Evolutionary conservation across 2,329 filamentous ascomycete genomes (phyloP).

Genomic region (Pseudophaeomoniella oleicola): DNA sequence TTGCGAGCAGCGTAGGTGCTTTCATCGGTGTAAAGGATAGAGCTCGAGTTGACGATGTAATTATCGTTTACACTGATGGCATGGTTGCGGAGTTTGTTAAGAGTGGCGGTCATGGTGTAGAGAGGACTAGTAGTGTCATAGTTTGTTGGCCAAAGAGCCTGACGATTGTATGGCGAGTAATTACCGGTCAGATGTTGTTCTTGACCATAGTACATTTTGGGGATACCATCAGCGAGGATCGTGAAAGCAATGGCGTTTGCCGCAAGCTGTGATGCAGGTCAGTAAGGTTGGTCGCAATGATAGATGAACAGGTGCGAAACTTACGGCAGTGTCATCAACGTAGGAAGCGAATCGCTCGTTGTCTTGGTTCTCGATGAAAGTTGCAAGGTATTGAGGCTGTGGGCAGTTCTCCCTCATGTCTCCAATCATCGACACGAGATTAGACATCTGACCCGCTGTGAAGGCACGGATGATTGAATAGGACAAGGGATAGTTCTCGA

Average conservation of each 20-base stretch:
- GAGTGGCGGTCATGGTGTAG: constrained; percentile 20
- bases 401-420: constrained; percentile 19
- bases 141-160: constrained; percentile 39
- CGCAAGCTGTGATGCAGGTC: constrained; percentile 1
- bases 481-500: constrained; percentile 30
- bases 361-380: constrained; percentile 47
- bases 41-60: constrained; percentile 27
- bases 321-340: constrained; percentile 33
- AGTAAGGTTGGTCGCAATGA: neutral
- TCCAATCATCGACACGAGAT: constrained; percentile 11
- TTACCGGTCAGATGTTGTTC: constrained; percentile 45
- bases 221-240: constrained; percentile 46
- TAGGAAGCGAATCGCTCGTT: constrained; percentile 37
- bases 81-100: constrained; percentile 29
- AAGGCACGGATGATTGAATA: neutral
- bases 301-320: constrained; percentile 1
- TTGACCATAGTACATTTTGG: constrained; percentile 51
- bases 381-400: constrained; percentile 32
- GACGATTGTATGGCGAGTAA: constrained; percentile 34
- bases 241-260: constrained; percentile 45
- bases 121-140: constrained; percentile 25
- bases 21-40: constrained; percentile 28
- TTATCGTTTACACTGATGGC: constrained; percentile 21
- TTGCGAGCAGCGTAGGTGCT: constrained; percentile 31
- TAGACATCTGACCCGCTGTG: neutral